Base-by-base conservation (phyloP, 345 rosid genomes). In the Rhizophora apiculata region DNA sequence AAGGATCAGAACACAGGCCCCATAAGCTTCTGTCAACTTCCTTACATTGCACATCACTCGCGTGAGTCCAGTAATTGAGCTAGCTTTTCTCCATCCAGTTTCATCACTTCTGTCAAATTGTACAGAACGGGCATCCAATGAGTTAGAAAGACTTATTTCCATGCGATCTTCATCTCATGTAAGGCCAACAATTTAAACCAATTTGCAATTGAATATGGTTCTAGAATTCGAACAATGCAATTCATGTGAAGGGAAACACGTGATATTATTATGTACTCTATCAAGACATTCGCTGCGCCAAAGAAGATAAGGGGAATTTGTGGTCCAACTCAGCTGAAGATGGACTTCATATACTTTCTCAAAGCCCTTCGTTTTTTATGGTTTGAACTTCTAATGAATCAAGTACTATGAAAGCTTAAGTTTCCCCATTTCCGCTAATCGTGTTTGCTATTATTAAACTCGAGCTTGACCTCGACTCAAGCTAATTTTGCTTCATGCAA, bases 91-190 rank as follows among this genome's bases (percentile, higher is more conserved):
- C 72, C 39, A 71, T 55, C 9, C 24, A 19, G 51, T 51, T 48
- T 62, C 60, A 22, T 61, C 75, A 61, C 30, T 58, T 65, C 63
- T 53, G 73, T 71, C 72, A 31, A 55, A 67, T 16, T 56, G 60
- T 66, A 52, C 64, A 65, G 74, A 62, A 49, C 75, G 31, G 81
- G 91, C 54, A 83, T 87, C 89, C 91, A 55, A 77, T 79, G 84
- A 39, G 30, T 59, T 57, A 13, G 56, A 3, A 16, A 15, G 46
- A 56, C 22, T 37, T 24, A 6, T 68, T 67, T 20, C 31, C 19
- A 27, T 27, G 61, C 52, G 66, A 68, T 74, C 86, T 21, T 68
- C 26, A 30, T 72, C 78, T 53, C 73, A 51, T 64, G 55, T 53
- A 73, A 72, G 64, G 82, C 80, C 89, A 78, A 82, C 20, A 34